Base-by-base conservation (phyloP, 805 yeast species). In the Pichia manshurica region DNA sequence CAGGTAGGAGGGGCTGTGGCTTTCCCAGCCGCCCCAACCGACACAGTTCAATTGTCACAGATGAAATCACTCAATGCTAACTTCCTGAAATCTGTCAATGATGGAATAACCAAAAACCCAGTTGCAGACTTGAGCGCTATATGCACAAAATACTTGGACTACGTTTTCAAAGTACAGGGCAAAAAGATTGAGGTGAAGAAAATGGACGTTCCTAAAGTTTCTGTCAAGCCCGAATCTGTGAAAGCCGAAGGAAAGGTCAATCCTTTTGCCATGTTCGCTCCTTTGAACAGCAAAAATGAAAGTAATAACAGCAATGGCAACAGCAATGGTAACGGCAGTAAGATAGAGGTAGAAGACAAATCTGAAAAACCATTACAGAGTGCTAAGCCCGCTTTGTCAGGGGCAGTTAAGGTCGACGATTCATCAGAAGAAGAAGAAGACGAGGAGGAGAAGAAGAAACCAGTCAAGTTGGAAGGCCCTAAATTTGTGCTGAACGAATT, bases 401-500 rank as follows among this genome's bases (percentile, higher is more conserved):
- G 33, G 13, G 45, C 19, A 29, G 45, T 25, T 15, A 13, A 31
- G 5, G 42, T 34, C 12, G 57, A 37, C 17, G 59, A 55, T 3
- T 58, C 57, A 23, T 23, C 53, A 5, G 55, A 55, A 0, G 68
- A 61, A 2, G 58, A 51, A 1, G 58, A 59, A 3, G 63, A 59
- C 2, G 62, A 61, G 2, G 68, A 74, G 3, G 80, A 73, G 3
- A 82, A 76, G 28, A 39, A 38, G 19, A 47, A 46, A 16, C 81
- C 76, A 20, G 63, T 80, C 31, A 81, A 79, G 60, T 74, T 83
- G 19, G 75, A 84, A 62, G 95, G 95, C 1, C 95, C 95, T 15
- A 64, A 70, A 3, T 86, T 87, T 61, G 73, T 72, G 3, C 45
- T 78, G 31, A 64, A 59, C 8, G 56, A 67, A 28, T 69, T 75